These are phyloP conservation scores for Verbascum thapsus DNA, from an alignment of 257 asterid genomes.

Conservation along the genomic window DNA sequence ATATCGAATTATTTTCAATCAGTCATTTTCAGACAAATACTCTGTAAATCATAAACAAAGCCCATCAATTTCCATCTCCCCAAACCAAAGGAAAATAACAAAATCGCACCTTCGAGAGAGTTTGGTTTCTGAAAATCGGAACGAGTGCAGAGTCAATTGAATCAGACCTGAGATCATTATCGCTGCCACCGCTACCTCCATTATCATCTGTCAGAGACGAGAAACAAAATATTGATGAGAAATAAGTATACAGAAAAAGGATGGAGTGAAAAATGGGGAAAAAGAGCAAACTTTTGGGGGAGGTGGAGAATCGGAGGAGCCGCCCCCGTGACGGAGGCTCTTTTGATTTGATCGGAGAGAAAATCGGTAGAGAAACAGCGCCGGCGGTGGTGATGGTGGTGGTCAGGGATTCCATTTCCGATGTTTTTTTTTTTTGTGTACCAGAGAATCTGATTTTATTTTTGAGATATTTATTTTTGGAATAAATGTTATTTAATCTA, in stretches of 20 bases:
- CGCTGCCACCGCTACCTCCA: conserved; percentile 35
- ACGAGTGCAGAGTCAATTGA: conserved; percentile 44
- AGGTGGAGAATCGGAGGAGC: conserved; percentile 54
- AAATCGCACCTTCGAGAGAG: conserved; percentile 57
- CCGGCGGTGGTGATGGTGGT: conserved; percentile 47
- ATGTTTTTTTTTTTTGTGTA: neutral
- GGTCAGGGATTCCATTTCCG: conserved; percentile 65
- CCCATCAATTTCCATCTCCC: no score
- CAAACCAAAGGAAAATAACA: neutral
- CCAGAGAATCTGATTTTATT: no score
- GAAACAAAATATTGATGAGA: neutral
- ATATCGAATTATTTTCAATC: neutral
- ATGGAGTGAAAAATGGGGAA: neutral
- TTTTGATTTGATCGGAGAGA: conserved; percentile 46
- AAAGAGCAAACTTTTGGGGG: conserved; percentile 55
- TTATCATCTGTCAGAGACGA: conserved; percentile 38
- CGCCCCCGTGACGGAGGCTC: conserved; percentile 47
- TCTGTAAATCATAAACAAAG: no score
- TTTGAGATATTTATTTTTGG: no score
- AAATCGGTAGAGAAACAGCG: conserved; percentile 49
- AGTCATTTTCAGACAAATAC: no score
- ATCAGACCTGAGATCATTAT: conserved; percentile 56
- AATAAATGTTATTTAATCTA: no score
- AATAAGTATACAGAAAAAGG: no score
- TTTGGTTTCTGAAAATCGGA: conserved; percentile 46